Percentiles rank a stretch among this genome's conserved stretches.
Conservation (phyloP, 371 early-diverging fungal species). For the Mortierella sp. region DNA sequence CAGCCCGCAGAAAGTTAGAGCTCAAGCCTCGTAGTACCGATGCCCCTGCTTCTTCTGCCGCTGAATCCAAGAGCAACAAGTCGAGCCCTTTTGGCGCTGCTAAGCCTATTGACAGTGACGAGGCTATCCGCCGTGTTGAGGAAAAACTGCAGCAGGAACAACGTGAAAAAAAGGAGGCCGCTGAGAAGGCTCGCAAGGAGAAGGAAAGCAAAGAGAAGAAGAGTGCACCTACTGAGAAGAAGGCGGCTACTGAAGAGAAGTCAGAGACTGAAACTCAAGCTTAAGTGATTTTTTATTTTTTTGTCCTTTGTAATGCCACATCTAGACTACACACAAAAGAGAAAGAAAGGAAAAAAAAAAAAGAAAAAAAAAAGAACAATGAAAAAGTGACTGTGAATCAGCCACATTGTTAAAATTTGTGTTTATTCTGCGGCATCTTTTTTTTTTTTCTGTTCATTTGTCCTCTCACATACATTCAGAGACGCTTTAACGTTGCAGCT, state of each 20-base stretch:
- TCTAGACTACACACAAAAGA: neutral
- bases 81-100: slow-evolving; percentile 90
- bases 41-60: slow-evolving; percentile 35
- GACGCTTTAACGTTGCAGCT: neutral
- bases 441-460: slow-evolving; percentile 9
- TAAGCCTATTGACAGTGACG: slow-evolving; percentile 81
- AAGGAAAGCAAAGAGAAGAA: slow-evolving; percentile 43
- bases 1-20: slow-evolving; percentile 68
- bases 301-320: neutral
- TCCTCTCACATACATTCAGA: neutral
- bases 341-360: slow-evolving; percentile 3
- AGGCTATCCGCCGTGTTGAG: slow-evolving; percentile 78
- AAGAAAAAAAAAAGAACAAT: neutral
- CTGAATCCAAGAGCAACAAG: slow-evolving; percentile 56
- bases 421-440: slow-evolving; percentile 12
- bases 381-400: slow-evolving; percentile 5
- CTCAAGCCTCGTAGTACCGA: slow-evolving; percentile 77
- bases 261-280: slow-evolving; percentile 31
- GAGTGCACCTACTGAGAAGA: slow-evolving; percentile 23
- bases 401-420: slow-evolving; percentile 8
- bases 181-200: slow-evolving; percentile 43
- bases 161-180: slow-evolving; percentile 54
- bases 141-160: slow-evolving; percentile 78
- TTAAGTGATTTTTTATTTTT: slow-evolving; percentile 3
- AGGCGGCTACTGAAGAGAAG: slow-evolving; percentile 15